Evolutionary conservation across 2,329 filamentous ascomycete species (phyloP).

Genomic region (Stemphylium beticola): DNA sequence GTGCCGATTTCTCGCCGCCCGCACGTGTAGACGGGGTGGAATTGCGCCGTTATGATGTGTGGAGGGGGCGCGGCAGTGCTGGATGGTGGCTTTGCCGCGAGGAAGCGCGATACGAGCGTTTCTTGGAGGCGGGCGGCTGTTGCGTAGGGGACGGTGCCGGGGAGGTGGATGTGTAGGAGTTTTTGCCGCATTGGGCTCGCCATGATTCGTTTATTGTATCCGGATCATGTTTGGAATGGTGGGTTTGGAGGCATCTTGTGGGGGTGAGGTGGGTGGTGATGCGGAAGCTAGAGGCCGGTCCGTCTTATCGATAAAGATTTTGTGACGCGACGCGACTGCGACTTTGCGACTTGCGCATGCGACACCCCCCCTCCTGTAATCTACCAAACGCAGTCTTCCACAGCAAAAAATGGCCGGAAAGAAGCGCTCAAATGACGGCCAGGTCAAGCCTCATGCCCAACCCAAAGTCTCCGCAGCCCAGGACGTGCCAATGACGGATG

Average conservation of each 20-base stretch:
- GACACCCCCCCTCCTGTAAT: background rate
- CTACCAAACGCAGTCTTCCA: too few relatives aligned
- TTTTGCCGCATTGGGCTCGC: conserved; percentile 55
- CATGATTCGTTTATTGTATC: conserved; percentile 11
- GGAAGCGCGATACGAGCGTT: conserved; percentile 61
- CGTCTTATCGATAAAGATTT: conserved; percentile 25
- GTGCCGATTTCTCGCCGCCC: conserved; percentile 75
- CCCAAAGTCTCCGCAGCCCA: background rate
- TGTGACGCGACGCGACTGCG: conserved; percentile 19
- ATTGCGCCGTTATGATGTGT: conserved; percentile 79
- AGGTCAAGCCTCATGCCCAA: conserved; percentile 22
- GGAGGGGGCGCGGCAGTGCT: conserved; percentile 61
- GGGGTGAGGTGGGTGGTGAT: background rate
- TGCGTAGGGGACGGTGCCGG: conserved; percentile 60
- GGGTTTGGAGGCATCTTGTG: background rate
- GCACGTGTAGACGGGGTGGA: conserved; percentile 84
- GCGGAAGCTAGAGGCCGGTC: background rate
- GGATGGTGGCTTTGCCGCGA: conserved; percentile 64
- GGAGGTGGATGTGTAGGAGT: conserved; percentile 67
- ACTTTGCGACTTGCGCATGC: background rate
- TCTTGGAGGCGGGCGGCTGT: conserved; percentile 64
- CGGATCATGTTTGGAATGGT: background rate
- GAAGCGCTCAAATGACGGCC: conserved; percentile 34
- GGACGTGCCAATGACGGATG: conserved; percentile 10
- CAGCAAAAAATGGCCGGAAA: conserved; percentile 27